Evolutionary conservation across 352 stramenopile genomes (phyloP), one percentile per base, ranked within the genome.

Genomic region (Pythium sukuiense): DNA sequence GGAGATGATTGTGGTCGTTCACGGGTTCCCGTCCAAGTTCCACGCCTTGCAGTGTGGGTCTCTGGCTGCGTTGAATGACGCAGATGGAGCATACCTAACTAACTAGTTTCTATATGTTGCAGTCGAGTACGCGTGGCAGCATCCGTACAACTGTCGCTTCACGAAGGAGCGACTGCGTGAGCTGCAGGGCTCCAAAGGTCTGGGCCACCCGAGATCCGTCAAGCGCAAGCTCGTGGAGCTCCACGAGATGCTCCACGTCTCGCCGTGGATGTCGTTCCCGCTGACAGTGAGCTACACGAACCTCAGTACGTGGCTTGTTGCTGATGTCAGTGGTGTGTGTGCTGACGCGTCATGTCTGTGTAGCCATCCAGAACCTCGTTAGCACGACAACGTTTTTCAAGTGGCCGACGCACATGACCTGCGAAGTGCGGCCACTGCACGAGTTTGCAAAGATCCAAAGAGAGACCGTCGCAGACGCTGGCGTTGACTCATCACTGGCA

Each of bases 121-220:
- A 93, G 84, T 93, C 58, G 85, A 93, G 61, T 93, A 77, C 60
- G 78, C 86, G 14, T 93, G 83, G 85, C 85, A 93, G 70, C 83
- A 93, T 61, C 85, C 85, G 20, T 69, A 77, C 27, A 73, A 66
- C 26, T 84, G 79, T 69, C 76, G 84, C 63, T 67, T 90, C 50
- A 85, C 80, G 5, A 82, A 76, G 41, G 61, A 67, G 32, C 70
- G 76, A 1, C 39, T 92, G 29, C 20, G 41, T 2, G 55, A 35
- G 46, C 54, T 90, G 30, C 70, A 72, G 5, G 74, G 73, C 9
- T 75, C 59, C 2, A 76, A 66, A 49, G 77, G 75, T 0, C 46
- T 88, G 20, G 85, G 85, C 24, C 49, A 67, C n/a, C 74, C 79
- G 60, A 69, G 76, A 6, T 90, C 80, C 0, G 76, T 93, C 9